phyloP scores from a whole-genome alignment of 2,329 filamentous ascomycete genomes.

The Pleoardoris graminearum region DNA sequence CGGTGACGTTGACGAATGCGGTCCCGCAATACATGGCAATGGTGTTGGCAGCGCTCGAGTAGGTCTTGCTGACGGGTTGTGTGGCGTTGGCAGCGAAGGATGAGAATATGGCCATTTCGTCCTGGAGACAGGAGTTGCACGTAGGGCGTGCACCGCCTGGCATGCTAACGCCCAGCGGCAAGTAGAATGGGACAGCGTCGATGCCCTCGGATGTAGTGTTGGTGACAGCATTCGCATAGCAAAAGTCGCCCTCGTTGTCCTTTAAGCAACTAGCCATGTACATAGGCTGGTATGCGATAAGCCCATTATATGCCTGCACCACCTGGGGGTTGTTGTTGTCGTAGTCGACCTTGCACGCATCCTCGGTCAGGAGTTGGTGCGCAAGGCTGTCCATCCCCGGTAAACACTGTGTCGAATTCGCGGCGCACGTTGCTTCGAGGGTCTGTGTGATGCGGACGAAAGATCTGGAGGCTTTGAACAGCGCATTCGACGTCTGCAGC shows the following conservation, averaged over 20 bases:
- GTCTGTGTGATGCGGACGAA: slow-evolving; percentile 72
- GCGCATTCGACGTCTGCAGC: slow-evolving; percentile 73
- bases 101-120: slow-evolving; percentile 82
- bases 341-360: slow-evolving; percentile 75
- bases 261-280: slow-evolving; percentile 81
- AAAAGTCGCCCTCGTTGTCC: slow-evolving; percentile 66
- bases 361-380: slow-evolving; percentile 61
- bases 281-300: slow-evolving; percentile 75
- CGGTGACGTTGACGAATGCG: slow-evolving; percentile 56
- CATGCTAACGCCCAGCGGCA: slow-evolving; percentile 75
- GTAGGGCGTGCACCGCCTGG: slow-evolving; percentile 68
- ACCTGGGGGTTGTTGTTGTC: slow-evolving; percentile 69
- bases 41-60: slow-evolving; percentile 69
- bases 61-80: slow-evolving; percentile 70
- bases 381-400: slow-evolving; percentile 68
- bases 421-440: slow-evolving; percentile 76
- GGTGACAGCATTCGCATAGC: slow-evolving; percentile 83
- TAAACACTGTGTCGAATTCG: slow-evolving; percentile 67
- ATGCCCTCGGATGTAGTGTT: slow-evolving; percentile 67
- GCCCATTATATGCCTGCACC: slow-evolving; percentile 71
- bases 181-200: slow-evolving; percentile 81
- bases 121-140: slow-evolving; percentile 74
- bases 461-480: slow-evolving; percentile 78
- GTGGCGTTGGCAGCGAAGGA: slow-evolving; percentile 66
- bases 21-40: slow-evolving; percentile 69